phyloP scores from a whole-genome alignment of 331 rosid species.

The Acacia pycnantha region DNA sequence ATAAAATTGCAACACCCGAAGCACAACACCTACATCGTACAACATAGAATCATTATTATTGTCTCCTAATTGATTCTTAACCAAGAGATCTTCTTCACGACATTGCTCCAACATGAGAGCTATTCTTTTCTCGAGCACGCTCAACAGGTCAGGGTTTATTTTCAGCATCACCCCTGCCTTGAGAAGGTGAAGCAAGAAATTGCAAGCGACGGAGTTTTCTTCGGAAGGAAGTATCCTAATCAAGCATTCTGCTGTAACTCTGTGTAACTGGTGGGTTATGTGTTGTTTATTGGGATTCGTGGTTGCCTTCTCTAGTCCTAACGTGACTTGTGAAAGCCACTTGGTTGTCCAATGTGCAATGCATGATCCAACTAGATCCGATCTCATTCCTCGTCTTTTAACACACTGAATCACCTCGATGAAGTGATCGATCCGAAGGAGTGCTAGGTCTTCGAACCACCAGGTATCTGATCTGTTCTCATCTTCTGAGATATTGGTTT shows the following conservation, averaged over 20 bases:
- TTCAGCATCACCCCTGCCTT: slow-evolving; percentile 55
- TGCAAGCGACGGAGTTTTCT: slow-evolving; percentile 62
- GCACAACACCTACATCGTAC: slow-evolving; percentile 53
- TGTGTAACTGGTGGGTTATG: slow-evolving; percentile 32
- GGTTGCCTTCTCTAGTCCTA: slow-evolving; percentile 35
- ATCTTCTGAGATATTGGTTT: not conserved
- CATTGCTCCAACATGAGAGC: slow-evolving; percentile 58
- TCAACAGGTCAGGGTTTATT: slow-evolving; percentile 45
- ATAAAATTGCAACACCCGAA: slow-evolving; percentile 50
- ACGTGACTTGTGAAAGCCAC: slow-evolving; percentile 50
- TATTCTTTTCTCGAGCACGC: slow-evolving; percentile 53
- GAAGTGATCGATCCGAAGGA: slow-evolving; percentile 72
- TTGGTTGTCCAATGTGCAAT: slow-evolving; percentile 61
- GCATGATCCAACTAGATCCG: slow-evolving; percentile 62
- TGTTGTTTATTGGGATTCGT: slow-evolving; percentile 8
- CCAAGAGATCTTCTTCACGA: slow-evolving; percentile 53
- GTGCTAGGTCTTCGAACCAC: slow-evolving; percentile 76
- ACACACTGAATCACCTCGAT: slow-evolving; percentile 63
- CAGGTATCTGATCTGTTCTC: slow-evolving; percentile 41
- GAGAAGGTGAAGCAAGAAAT: slow-evolving; percentile 67
- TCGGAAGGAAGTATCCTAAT: slow-evolving; percentile 54
- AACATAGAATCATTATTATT: slow-evolving; percentile 27
- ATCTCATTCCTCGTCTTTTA: slow-evolving; percentile 49
- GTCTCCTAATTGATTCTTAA: slow-evolving; percentile 41
- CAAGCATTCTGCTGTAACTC: slow-evolving; percentile 63